These are phyloP conservation scores for Samsoniella hepiali DNA, from an alignment of 2,329 filamentous ascomycete species.

Conservation along the genomic window DNA sequence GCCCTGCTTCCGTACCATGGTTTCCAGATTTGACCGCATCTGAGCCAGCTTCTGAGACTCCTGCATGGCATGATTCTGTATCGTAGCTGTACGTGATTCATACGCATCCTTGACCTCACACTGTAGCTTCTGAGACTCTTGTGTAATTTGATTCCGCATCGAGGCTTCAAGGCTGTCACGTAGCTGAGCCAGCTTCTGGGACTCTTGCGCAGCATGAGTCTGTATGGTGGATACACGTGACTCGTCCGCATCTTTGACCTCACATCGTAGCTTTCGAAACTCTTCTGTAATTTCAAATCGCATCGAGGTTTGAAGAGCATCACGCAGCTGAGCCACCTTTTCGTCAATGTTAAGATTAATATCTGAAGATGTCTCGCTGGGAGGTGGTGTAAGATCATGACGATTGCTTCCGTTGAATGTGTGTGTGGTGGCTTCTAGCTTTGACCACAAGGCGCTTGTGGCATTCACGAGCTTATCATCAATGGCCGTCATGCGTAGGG, in stretches of 20 bases:
- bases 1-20: neutral
- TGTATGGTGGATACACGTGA: neutral
- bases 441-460: neutral
- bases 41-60: conserved; percentile 2
- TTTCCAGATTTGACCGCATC: neutral
- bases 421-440: neutral
- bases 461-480: neutral
- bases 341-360: neutral
- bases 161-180: neutral
- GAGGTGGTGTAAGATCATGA: conserved; percentile 1
- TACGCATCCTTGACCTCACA: neutral
- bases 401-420: neutral
- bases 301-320: neutral
- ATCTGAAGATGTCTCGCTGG: conserved; percentile 9
- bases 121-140: neutral
- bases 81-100: neutral
- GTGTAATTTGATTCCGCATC: neutral
- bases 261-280: neutral
- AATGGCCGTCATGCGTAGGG: neutral
- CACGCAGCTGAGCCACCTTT: neutral
- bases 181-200: neutral
- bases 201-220: neutral
- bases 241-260: neutral
- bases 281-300: neutral
- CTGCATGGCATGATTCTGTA: neutral